Evolutionary conservation across 73 alveolate species (phyloP).

Genomic region (Halteria grandinella): DNA sequence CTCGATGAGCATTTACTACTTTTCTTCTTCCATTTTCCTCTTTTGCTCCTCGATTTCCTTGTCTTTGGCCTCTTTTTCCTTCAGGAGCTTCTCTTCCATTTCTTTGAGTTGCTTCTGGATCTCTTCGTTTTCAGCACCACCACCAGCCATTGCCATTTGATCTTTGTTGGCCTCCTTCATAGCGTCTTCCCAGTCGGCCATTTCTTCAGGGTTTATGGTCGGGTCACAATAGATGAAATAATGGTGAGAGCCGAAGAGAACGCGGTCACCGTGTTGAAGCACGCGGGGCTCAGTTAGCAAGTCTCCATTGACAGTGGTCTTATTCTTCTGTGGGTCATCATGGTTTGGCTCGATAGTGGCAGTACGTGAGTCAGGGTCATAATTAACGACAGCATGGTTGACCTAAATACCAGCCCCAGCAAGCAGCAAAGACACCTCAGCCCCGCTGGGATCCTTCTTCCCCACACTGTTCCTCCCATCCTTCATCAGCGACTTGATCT

Average conservation of each 20-base stretch:
- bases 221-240: slow-evolving; percentile 57
- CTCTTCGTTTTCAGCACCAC: slow-evolving; percentile 50
- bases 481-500: slow-evolving; percentile 63
- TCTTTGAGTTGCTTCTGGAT: slow-evolving; percentile 59
- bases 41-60: slow-evolving; percentile 47
- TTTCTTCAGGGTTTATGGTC: slow-evolving; percentile 41
- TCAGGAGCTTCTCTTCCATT: slow-evolving; percentile 61
- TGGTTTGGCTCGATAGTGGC: slow-evolving; percentile 46
- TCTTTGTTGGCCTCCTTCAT: slow-evolving; percentile 54
- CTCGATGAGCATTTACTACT: slow-evolving; percentile 49
- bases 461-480: slow-evolving; percentile 76
- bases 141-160: slow-evolving; percentile 27
- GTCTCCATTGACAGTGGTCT: slow-evolving; percentile 56
- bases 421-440: slow-evolving; percentile 51
- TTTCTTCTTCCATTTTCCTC: slow-evolving; percentile 45
- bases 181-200: slow-evolving; percentile 57
- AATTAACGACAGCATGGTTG: slow-evolving; percentile 45
- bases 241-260: slow-evolving; percentile 68
- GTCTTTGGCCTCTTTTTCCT: slow-evolving; percentile 46
- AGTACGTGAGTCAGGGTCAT: slow-evolving; percentile 6
- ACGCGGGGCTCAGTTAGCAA: slow-evolving; percentile 33
- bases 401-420: slow-evolving; percentile 61
- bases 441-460: slow-evolving; percentile 66
- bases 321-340: slow-evolving; percentile 58
- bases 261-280: slow-evolving; percentile 62